Percentiles rank a stretch among this genome's conserved stretches.
phyloP scores from a whole-genome alignment of 768 basidiomycete genomes.

The Phanerochaete sordida region DNA sequence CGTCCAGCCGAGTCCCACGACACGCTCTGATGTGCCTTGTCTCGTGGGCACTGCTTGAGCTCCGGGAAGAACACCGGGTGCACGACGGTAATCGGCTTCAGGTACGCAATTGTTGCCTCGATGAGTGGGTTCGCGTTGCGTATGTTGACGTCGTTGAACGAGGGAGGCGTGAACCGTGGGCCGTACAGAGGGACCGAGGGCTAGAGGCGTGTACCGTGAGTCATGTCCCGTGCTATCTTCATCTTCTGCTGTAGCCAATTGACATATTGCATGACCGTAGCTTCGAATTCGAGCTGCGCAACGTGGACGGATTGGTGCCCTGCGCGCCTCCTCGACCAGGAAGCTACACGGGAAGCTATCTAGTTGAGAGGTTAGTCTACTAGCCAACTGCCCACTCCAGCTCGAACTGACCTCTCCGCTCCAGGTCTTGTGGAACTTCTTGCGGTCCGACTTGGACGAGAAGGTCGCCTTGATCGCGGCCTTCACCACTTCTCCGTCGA shows the following conservation, averaged over 20 bases:
- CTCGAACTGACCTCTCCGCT: too few species aligned
- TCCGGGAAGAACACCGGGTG: not conserved
- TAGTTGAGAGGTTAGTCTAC: not conserved
- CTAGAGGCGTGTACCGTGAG: too few species aligned
- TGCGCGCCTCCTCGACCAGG: not conserved
- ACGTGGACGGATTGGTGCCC: not conserved
- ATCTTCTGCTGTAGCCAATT: not conserved
- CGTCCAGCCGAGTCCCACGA: constrained; percentile 8
- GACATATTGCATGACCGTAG: constrained; percentile 22
- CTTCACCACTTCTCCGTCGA: too few species aligned
- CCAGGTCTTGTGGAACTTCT: too few species aligned
- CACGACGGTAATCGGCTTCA: not conserved
- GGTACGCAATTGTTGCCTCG: not conserved
- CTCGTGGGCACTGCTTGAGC: not conserved
- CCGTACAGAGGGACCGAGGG: not conserved
- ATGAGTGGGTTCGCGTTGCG: not conserved
- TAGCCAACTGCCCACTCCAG: too few species aligned
- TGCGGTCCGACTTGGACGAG: too few species aligned
- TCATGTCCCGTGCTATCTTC: too few species aligned
- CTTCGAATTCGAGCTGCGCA: constrained; percentile 20
- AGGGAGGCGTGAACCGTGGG: not conserved
- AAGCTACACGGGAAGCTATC: not conserved
- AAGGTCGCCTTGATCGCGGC: too few species aligned
- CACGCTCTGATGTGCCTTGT: not conserved
- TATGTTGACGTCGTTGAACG: not conserved